Conservation (phyloP, 2,329 filamentous ascomycete genomes). For the Fusarium lateritium region DNA sequence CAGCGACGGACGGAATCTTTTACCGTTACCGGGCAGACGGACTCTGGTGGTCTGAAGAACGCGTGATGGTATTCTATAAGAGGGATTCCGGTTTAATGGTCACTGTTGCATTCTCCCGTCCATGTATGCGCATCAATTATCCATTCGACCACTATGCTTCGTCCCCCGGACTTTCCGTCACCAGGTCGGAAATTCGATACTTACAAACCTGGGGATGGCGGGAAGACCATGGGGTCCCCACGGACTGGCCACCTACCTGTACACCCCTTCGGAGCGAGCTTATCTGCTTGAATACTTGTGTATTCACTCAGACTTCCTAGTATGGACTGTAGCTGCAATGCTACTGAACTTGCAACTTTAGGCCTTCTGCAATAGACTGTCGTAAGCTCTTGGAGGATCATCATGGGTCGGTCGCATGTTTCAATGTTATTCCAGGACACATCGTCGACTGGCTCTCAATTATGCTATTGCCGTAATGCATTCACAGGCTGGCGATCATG, state of each 20-base stretch:
- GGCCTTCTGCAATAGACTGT: slow-evolving; percentile 7
- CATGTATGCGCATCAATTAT: slow-evolving; percentile 2
- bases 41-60: slow-evolving; percentile 32
- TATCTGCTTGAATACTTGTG: slow-evolving; percentile 7
- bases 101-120: slow-evolving; percentile 15
- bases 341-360: not conserved
- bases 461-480: slow-evolving; percentile 2
- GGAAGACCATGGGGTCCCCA: slow-evolving; percentile 30
- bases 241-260: not conserved
- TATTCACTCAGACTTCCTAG: slow-evolving; percentile 6
- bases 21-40: not conserved
- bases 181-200: not conserved
- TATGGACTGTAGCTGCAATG: not conserved
- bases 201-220: slow-evolving; percentile 18
- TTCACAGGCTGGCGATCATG: slow-evolving; percentile 12
- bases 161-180: slow-evolving; percentile 16
- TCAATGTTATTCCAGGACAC: not conserved
- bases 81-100: slow-evolving; percentile 15
- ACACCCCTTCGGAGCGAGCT: not conserved
- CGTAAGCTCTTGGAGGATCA: slow-evolving; percentile 21
- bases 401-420: slow-evolving; percentile 14
- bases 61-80: slow-evolving; percentile 37
- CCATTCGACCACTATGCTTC: slow-evolving; percentile 1
- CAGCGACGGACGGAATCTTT: slow-evolving; percentile 20
- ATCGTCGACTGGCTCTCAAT: slow-evolving; percentile 3